Evolutionary conservation across 2,329 filamentous ascomycete species (phyloP), one percentile per base, ranked within the genome.

Genomic region (Cercospora sp.): DNA sequence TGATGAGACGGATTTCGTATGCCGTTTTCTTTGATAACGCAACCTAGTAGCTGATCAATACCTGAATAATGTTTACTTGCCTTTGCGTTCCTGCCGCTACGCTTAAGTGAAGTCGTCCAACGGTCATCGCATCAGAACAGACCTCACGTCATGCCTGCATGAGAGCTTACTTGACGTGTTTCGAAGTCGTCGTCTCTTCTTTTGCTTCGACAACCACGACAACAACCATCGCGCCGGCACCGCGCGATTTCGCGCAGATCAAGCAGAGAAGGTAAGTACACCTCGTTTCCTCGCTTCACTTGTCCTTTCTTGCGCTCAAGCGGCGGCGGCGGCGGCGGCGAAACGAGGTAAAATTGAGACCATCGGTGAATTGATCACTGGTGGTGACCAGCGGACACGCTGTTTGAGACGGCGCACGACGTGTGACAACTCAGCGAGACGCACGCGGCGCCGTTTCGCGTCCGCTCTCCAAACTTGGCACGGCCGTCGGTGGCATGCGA

Each of bases 331-430:
- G 28, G 53, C 53, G 53, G 30, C 53, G 53, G n/a, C 33, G 2
- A 33, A 57, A 33, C 31, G 26, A 58, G 53, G 26, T 3, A 5
- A 16, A 58, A 12, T 16, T 31, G 16, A 33, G 30, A 6, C 23
- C 16, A 51, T 62, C 39, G 42, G 60, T 39, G 39, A 58, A 31
- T 58, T 58, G 39, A 39, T 48, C 60, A 62, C 20, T 62, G 36
- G 39, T 45, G 12, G 60, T 62, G 60, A n/a, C 20, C 60, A 48
- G 60, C 60, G 60, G 36, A 51, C 60, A 62, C 60, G 42, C 28
- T 26, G 60, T 45, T 62, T 62, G 60, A 51, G 60, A 30, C 31
- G 39, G 53, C 53, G 16, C 30, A 30, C 6, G 13, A 28, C 53
- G 23, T 57, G 53, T 30, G 53, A 57, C 53, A 9, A 57, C 6